Evolutionary conservation across 768 basidiomycete genomes (phyloP).

Genomic region (Lentinus tigrinus): DNA sequence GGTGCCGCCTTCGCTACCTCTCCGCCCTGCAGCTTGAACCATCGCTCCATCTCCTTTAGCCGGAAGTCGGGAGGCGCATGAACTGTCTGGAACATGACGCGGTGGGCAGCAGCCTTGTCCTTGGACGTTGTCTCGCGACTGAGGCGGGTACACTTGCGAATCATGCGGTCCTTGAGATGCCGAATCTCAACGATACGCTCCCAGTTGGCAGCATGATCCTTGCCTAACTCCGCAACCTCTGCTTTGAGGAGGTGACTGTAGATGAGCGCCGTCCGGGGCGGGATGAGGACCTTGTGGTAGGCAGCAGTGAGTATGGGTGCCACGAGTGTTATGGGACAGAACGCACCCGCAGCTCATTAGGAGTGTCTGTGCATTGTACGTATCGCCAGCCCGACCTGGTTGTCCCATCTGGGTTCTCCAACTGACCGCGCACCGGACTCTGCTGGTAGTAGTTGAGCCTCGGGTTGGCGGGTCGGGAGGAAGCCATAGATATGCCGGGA

Average conservation of each 20-base stretch:
- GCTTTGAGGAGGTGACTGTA: constrained; percentile 65
- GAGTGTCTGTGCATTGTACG: constrained; percentile 75
- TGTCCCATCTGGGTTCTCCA: constrained; percentile 59
- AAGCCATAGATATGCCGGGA: constrained; percentile 9
- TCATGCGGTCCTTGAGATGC: constrained; percentile 79
- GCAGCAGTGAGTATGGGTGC: constrained; percentile 1
- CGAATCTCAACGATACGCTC: constrained; percentile 72
- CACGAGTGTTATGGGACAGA: background rate
- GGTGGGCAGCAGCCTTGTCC: constrained; percentile 37
- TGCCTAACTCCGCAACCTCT: constrained; percentile 60
- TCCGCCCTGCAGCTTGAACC: constrained; percentile 54
- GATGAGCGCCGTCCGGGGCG: constrained; percentile 62
- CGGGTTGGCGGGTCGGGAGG: constrained; percentile 13
- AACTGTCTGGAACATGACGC: constrained; percentile 58
- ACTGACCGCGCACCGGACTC: constrained; percentile 72
- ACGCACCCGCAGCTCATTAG: constrained; percentile 67
- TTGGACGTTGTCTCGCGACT: constrained; percentile 45
- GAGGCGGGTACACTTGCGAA: constrained; percentile 72
- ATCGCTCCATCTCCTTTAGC: constrained; percentile 77
- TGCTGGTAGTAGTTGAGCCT: constrained; percentile 54
- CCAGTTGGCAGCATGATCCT: constrained; percentile 58
- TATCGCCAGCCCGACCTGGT: constrained; percentile 64
- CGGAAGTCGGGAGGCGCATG: constrained; percentile 72
- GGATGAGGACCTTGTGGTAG: constrained; percentile 50
- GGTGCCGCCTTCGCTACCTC: constrained; percentile 12